Base-by-base conservation (phyloP, 1,284 basidiomycete genomes). In the Sphagnurus paluster region DNA sequence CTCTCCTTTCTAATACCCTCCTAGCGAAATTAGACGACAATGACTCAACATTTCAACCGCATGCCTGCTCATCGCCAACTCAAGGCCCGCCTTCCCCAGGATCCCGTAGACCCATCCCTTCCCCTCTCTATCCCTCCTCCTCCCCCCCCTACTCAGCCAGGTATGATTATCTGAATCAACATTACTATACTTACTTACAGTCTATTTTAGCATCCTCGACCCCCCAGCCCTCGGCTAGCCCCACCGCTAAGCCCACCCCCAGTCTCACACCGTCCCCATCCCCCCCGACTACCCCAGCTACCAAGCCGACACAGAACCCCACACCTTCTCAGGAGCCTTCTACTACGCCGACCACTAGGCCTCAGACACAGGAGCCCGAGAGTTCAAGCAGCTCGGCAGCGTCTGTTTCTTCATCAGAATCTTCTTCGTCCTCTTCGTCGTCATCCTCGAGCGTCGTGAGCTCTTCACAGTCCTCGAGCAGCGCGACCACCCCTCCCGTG, bases 41-140 rank as follows among this genome's bases (percentile, higher is more conserved):
- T 56, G 55, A 53, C 53, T 19, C 16, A 46, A 6, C 46, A 54
- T 33, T n/a, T n/a, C n/a, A 46, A 53, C 24, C 48, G 49, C 40
- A 38, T 21, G 5, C 41, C 44, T 42, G 32, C 50, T 16, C 53
- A 55, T 37, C 53, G 44, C 24, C 48, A 42, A 17, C 35, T 50
- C 23, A 48, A 46, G 24, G 54, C 47, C n/a, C 53, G 50, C 13
- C 36, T 5, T 10, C 29, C 29, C 30, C 30, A 33, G n/a, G 29
- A 14, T 3, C 28, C 28, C 28, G 7, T 14, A 30, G 28, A 30
- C 14, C 2, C 28, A 4, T 30, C 11, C 28, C 4, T 16, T 16
- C 17, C 30, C 30, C 14, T 7, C 13, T 2, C 30, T n/a, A n/a
- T 30, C 2, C 28, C 7, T 30, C 11, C 28, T 4, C 30, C 30